phyloP scores from a whole-genome alignment of 192 early-diverging fungal species.

The Coemansia sp. region DNA sequence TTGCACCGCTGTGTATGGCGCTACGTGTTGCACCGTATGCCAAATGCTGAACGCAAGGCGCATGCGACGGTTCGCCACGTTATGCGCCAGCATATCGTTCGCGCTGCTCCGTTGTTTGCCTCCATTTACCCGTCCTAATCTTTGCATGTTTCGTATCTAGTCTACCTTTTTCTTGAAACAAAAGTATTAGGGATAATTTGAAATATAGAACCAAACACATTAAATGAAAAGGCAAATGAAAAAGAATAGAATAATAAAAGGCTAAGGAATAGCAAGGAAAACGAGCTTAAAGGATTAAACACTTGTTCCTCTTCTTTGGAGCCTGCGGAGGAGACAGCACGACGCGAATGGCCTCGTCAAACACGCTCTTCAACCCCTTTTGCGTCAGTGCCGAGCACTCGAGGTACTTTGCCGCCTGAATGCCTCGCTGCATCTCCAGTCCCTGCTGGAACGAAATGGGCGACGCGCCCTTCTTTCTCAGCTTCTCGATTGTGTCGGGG shows the following conservation, averaged over 20 bases:
- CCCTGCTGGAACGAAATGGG: slow-evolving; percentile 90
- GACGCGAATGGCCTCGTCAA: slow-evolving; percentile 97
- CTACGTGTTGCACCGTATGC: slow-evolving; percentile 38
- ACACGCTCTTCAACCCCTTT: slow-evolving; percentile 96
- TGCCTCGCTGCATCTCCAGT: slow-evolving; percentile 83
- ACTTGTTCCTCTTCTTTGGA: slow-evolving; percentile 76
- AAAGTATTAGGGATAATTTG: no score
- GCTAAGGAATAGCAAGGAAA: slow-evolving; percentile 9
- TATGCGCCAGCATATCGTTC: slow-evolving; percentile 34
- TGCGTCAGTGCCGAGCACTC: slow-evolving; percentile 98
- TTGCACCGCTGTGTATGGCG: slow-evolving; percentile 50
- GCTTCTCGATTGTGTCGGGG: slow-evolving; percentile 81
- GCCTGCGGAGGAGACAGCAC: slow-evolving; percentile 82
- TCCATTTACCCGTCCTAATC: neutral
- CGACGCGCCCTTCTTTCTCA: slow-evolving; percentile 80
- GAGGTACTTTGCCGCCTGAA: slow-evolving; percentile 87
- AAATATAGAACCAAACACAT: no score
- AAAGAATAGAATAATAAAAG: slow-evolving; percentile 3
- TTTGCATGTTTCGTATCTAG: no score
- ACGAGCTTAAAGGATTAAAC: slow-evolving; percentile 65
- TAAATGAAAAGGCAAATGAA: neutral
- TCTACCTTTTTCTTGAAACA: no score
- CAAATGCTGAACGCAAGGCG: slow-evolving; percentile 37
- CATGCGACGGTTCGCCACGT: slow-evolving; percentile 28
- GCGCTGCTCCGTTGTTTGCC: slow-evolving; percentile 33